Base-by-base conservation (phyloP, 1,284 basidiomycete genomes). In the Heterobasidion parviporum region DNA sequence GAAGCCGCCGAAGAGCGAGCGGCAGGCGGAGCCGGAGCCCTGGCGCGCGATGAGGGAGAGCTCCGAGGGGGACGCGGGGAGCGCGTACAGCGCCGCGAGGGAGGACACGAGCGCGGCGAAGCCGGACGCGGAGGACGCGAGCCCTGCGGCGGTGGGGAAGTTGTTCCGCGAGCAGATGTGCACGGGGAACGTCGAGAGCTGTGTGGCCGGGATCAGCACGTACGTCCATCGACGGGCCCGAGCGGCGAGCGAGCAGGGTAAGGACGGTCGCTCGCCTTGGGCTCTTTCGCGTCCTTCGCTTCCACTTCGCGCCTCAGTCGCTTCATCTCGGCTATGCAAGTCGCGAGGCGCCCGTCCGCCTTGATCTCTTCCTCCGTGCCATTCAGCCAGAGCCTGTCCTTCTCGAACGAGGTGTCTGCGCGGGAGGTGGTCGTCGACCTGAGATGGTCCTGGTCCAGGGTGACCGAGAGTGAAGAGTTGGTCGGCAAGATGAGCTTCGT, bases 111-210 rank as follows among this genome's bases (percentile, higher is more conserved):
- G 86, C 0, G 96, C 97, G 1, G 97, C 96, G 63, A 98, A 96
- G 12, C 97, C 96, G 0, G 95, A 94, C 0, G 97, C 96, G 34
- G 94, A 98, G 0, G 96, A 98, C 0, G 97, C 96, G 41, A 99
- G 86, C 10, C 96, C 97, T 0, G 96, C 96, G 8, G 97, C 97
- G 6, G 96, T 99, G 26, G 96, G 96, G 79, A 99, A 99, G 78
- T 98, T 99, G 82, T 99, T 99, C 75, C 87, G 88, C 8, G 95
- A 98, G 57, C 85, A 85, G 61, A 99, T 94, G 73, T 92, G 92
- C 2, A 97, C 81, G 34, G 79, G 74, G 70, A 77, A 87, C 14
- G 77, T 68, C 0, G 94, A 89, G 54, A 96, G 73, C 87, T 93
- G 60, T 8, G 53, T 36, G 38, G 3, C 26, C 0, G 4, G 3